These are phyloP conservation scores for Globisporangium alternatum DNA, from an alignment of 352 stramenopile species.

Conservation along the genomic window DNA sequence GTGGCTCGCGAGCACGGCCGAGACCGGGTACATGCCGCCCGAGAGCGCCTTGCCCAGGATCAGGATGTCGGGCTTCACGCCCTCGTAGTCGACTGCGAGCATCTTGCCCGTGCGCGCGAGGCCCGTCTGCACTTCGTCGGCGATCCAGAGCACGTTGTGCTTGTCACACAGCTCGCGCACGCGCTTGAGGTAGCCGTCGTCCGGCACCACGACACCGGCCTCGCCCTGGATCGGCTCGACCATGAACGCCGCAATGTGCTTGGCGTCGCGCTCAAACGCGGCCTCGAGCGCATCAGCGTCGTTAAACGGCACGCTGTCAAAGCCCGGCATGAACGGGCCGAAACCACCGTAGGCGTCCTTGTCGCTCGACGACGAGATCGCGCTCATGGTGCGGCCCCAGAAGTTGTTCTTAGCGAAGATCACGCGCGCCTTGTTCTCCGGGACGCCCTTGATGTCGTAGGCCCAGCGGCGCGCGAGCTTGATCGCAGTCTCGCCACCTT, in stretches of 20 bases:
- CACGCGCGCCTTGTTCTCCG: constrained; percentile 88
- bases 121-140: constrained; percentile 98
- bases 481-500: constrained; percentile 98
- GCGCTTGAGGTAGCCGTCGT: constrained; percentile 94
- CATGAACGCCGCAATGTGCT: constrained; percentile 97
- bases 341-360: constrained; percentile 87
- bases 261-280: constrained; percentile 74
- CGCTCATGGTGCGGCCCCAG: constrained; percentile 97
- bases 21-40: constrained; percentile 97
- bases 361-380: constrained; percentile 95
- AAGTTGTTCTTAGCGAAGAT: constrained; percentile 99
- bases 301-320: constrained; percentile 92
- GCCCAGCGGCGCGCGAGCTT: constrained; percentile 96
- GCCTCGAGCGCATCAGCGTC: constrained; percentile 88
- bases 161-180: constrained; percentile 93
- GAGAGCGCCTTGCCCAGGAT: constrained; percentile 96
- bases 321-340: constrained; percentile 98
- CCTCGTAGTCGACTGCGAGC: constrained; percentile 95
- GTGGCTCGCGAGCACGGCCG: constrained; percentile 94
- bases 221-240: constrained; percentile 99
- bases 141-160: constrained; percentile 99
- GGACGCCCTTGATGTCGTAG: constrained; percentile 97
- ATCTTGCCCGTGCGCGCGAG: constrained; percentile 96
- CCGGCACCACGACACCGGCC: constrained; percentile 96
- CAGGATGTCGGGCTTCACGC: constrained; percentile 97